Percentiles rank a stretch among this genome's conserved stretches.
Evolutionary conservation across 2,329 filamentous ascomycete genomes (phyloP).

Genomic region (Fusarium pseudocircinatum): DNA sequence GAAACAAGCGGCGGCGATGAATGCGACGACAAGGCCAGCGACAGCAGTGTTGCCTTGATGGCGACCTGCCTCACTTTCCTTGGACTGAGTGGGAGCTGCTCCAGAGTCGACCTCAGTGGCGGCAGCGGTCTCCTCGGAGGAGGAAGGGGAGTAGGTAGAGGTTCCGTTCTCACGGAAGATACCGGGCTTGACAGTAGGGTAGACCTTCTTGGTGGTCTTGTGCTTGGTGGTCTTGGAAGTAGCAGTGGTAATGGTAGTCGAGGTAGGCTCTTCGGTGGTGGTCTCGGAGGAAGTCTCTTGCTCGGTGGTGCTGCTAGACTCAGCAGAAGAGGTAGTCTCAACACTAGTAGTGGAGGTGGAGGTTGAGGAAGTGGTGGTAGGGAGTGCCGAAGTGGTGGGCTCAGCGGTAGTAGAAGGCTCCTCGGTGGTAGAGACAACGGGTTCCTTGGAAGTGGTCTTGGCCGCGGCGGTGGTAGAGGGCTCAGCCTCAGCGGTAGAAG

Average conservation of each 20-base stretch:
- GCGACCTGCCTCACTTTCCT: slow-evolving; percentile 57
- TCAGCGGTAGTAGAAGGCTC: slow-evolving; percentile 21
- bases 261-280: slow-evolving; percentile 23
- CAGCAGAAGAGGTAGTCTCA: slow-evolving; percentile 25
- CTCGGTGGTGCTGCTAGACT: slow-evolving; percentile 16
- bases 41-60: slow-evolving; percentile 62
- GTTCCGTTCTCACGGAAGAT: slow-evolving; percentile 65
- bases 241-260: slow-evolving; percentile 43
- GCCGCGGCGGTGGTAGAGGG: slow-evolving; percentile 32
- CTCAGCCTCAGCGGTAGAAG: slow-evolving; percentile 31
- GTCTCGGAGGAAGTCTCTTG: slow-evolving; percentile 16
- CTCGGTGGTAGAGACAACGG: slow-evolving; percentile 35
- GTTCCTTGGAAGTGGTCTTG: slow-evolving; percentile 26
- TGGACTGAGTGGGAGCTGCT: slow-evolving; percentile 47
- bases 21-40: slow-evolving; percentile 64
- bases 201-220: slow-evolving; percentile 28
- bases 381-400: slow-evolving; percentile 28
- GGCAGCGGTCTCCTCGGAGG: slow-evolving; percentile 30
- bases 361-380: slow-evolving; percentile 21
- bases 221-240: slow-evolving; percentile 26
- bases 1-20: slow-evolving; percentile 62
- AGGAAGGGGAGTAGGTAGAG: slow-evolving; percentile 29
- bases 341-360: slow-evolving; percentile 23
- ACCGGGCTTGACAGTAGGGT: slow-evolving; percentile 49
- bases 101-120: slow-evolving; percentile 42